These are phyloP conservation scores for Lactuca sativa DNA, from an alignment of 129 eudicot species.

Conservation along the genomic window DNA sequence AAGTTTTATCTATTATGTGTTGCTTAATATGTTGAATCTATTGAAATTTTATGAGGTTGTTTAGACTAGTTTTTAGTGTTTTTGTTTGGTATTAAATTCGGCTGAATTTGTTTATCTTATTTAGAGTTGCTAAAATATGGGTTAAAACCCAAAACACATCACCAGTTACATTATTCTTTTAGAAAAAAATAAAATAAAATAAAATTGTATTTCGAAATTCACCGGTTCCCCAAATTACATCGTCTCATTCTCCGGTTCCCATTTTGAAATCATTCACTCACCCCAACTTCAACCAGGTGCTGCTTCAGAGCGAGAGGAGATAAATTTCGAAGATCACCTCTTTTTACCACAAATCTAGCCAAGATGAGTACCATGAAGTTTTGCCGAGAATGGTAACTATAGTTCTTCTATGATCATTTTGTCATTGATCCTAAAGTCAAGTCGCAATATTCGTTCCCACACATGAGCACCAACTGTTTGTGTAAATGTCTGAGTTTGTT, in stretches of 20 bases:
- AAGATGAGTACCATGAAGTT: slow-evolving; percentile 99
- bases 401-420: not conserved
- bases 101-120: no score
- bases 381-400: slow-evolving; percentile 83
- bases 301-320: not conserved
- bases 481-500: slow-evolving; percentile 3
- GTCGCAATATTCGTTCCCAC: not conserved
- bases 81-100: no score
- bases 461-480: slow-evolving; percentile 14
- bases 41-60: no score
- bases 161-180: no score
- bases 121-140: no score
- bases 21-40: no score
- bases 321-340: slow-evolving; percentile 10
- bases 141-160: no score
- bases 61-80: no score
- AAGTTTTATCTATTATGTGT: no score
- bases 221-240: not conserved
- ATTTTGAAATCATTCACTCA: not conserved
- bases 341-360: slow-evolving; percentile 14
- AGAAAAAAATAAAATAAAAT: no score
- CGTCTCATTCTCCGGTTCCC: not conserved
- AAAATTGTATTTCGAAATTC: not conserved
- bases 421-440: not conserved
- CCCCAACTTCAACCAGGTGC: slow-evolving; percentile 1